Evolutionary conservation across 441 rosid genomes (phyloP).

Genomic region (Populus hybrid): DNA sequence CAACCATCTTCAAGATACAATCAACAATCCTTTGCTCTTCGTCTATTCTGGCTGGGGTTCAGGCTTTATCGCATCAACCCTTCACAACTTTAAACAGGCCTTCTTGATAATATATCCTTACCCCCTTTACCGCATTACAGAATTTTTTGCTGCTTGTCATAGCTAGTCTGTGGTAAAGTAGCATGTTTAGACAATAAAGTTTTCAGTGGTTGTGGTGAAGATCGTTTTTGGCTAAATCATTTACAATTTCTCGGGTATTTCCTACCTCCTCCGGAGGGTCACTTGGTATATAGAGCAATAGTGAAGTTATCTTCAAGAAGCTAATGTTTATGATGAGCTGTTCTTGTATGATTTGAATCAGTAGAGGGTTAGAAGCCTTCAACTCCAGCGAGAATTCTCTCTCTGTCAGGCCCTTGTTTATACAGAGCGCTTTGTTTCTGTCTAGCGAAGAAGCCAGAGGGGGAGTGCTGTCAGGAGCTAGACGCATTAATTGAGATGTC

Average conservation of each 20-base stretch:
- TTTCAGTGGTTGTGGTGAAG: not conserved
- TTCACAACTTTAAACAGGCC: not conserved
- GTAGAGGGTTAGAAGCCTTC: not conserved
- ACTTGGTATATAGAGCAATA: not conserved
- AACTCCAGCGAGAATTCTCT: not conserved
- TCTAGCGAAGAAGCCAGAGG: not conserved
- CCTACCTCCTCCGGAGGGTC: not conserved
- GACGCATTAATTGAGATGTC: not conserved
- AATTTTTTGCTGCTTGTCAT: not conserved
- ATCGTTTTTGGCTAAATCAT: not conserved
- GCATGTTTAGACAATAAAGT: not conserved
- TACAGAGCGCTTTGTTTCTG: not conserved
- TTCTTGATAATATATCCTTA: not conserved
- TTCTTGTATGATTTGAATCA: not conserved
- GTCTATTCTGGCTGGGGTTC: not conserved
- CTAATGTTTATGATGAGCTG: not conserved
- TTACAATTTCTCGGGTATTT: not conserved
- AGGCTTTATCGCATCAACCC: not conserved
- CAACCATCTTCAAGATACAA: not conserved
- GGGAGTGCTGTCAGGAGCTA: not conserved
- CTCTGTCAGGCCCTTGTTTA: not conserved
- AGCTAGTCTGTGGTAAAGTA: not conserved
- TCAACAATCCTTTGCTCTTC: not conserved
- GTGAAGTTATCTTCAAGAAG: not conserved
- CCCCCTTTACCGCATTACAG: not conserved